phyloP scores from a whole-genome alignment of 805 yeast genomes.

The Torulaspora indica region DNA sequence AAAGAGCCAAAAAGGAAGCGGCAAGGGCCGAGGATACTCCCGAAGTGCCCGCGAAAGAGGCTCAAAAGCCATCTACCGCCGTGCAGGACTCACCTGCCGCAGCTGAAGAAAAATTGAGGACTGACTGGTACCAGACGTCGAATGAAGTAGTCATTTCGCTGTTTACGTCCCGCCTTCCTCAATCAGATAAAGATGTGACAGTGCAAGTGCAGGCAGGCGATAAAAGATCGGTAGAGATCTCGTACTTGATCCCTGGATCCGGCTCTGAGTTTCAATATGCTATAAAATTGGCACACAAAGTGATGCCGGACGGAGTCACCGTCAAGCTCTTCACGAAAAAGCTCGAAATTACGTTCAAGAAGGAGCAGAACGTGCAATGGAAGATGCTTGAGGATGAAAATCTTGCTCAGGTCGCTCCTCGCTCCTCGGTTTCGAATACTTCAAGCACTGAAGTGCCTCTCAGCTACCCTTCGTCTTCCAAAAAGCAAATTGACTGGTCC shows the following conservation, averaged over 20 bases:
- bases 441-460: constrained; percentile 9
- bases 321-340: constrained; percentile 64
- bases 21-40: background rate
- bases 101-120: constrained; percentile 33
- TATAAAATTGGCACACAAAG: constrained; percentile 48
- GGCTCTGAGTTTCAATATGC: constrained; percentile 55
- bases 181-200: constrained; percentile 35
- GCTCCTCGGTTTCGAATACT: background rate
- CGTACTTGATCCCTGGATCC: constrained; percentile 16
- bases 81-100: background rate
- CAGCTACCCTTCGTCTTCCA: constrained; percentile 61
- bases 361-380: constrained; percentile 50
- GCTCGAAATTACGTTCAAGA: constrained; percentile 60
- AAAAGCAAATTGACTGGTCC: constrained; percentile 66
- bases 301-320: constrained; percentile 44
- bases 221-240: background rate
- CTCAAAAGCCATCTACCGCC: background rate
- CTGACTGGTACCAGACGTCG: constrained; percentile 73
- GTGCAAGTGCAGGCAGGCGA: constrained; percentile 37
- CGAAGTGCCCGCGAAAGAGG: background rate
- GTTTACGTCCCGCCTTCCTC: constrained; percentile 62
- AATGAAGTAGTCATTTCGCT: constrained; percentile 58
- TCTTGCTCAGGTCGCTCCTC: background rate
- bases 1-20: constrained; percentile 9
- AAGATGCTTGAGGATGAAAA: constrained; percentile 36